Evolutionary conservation across 1,284 basidiomycete species (phyloP).

Genomic region (Fereydounia khargensis): DNA sequence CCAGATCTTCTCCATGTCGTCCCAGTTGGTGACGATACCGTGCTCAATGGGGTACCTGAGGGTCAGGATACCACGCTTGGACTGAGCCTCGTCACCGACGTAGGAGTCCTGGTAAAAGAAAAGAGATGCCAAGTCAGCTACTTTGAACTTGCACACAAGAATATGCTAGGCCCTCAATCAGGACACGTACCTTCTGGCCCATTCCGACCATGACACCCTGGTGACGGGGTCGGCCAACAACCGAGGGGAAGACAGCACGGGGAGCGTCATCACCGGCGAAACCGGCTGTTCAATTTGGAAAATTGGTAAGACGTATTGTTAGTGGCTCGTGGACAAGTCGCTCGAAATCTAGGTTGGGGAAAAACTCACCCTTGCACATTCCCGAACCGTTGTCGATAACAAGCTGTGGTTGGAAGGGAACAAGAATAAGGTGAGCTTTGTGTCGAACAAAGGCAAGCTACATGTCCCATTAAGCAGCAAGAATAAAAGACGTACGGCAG

Average conservation of each 20-base stretch:
- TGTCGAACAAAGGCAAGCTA: neutral
- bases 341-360: too few species aligned
- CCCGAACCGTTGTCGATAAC: constrained; percentile 59
- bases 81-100: constrained; percentile 78
- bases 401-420: constrained; percentile 49
- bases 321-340: too few species aligned
- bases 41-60: constrained; percentile 67
- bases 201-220: constrained; percentile 79
- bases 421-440: neutral
- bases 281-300: too few species aligned
- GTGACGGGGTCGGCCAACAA: constrained; percentile 88
- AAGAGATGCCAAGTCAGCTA: neutral
- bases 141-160: too few species aligned
- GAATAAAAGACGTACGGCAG: too few species aligned
- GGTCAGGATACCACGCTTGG: constrained; percentile 91
- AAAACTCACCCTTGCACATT: constrained; percentile 57
- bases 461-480: neutral
- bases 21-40: constrained; percentile 88
- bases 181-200: constrained; percentile 55
- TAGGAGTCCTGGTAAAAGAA: constrained; percentile 50
- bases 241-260: constrained; percentile 70
- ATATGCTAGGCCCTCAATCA: too few species aligned
- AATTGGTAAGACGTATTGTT: too few species aligned
- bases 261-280: constrained; percentile 76
- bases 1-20: constrained; percentile 58